Base-by-base conservation (phyloP, 108 stramenopile species). In the Cyclotella atomus region DNA sequence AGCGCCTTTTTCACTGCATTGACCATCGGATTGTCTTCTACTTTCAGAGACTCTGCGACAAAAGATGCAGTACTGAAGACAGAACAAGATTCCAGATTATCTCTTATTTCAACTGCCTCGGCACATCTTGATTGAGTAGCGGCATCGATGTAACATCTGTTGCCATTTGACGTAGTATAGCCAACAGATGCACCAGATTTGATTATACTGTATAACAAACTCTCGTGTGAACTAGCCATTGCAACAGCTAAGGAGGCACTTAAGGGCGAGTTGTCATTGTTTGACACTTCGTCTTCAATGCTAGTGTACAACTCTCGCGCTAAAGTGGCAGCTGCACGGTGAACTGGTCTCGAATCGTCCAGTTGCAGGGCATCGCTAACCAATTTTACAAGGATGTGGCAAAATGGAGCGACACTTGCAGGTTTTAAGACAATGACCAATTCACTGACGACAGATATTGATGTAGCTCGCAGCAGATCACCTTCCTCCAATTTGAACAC, bases 401-500 rank as follows among this genome's bases (percentile, higher is more conserved):
- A 84, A 65, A 85, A 85, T 14, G 61, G 75, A 20, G 87, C 86
- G 17, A 89, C 12, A 19, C 47, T 24, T 0, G 53, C 6, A 28
- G 88, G 75, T 32, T 68, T 41, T 3, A 87, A 60, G 30, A 53
- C 62, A 8, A 83, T 54, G 9, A 91, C 53, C 2, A 91, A 68
- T 66, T 92, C 94, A 24, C 87, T 66, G 6, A 91, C 59, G 7
- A 90, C 53, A 33, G 84, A 80, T 29, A 91, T 71, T 9, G 85
- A 74, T 20, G 80, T 69, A 47, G 94, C 67, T 53, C 87, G 82
- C 36, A 95, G 82, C 41, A 88, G 32, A 53, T 89, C 94, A 17
- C 63, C 41, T 76, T 91, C 90, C 81, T 95, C 94, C 9, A 52
- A 55, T 12, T 73, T 46, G 56, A 92, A 95, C 17, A 95, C 60